phyloP scores from a whole-genome alignment of 2,329 filamentous ascomycete genomes.

The Lachnellula cervina region DNA sequence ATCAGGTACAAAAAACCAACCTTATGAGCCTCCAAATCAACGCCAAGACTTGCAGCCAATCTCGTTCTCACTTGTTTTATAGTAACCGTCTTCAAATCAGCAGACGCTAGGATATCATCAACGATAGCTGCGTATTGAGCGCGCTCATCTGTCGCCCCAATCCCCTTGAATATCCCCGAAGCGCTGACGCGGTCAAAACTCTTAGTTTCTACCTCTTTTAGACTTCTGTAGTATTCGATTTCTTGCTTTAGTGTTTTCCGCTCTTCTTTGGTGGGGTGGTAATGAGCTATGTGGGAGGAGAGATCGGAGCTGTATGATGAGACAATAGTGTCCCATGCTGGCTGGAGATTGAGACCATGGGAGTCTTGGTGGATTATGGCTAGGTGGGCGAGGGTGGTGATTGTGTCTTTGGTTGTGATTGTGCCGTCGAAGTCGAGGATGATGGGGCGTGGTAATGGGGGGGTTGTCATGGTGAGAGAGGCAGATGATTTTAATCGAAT shows the following conservation, averaged over 20 bases:
- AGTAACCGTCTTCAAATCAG: conserved; percentile 9
- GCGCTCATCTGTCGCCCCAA: neutral
- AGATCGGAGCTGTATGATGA: conserved; percentile 20
- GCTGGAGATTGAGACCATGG: conserved; percentile 4
- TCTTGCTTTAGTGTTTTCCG: conserved; percentile 17
- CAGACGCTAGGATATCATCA: neutral
- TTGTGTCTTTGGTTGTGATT: conserved; percentile 30
- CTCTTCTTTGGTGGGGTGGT: conserved; percentile 15
- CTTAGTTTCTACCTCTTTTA: conserved; percentile 20
- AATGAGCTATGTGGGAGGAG: conserved; percentile 10
- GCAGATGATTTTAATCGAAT: neutral
- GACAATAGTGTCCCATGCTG: conserved; percentile 11
- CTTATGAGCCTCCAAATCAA: too few relatives aligned
- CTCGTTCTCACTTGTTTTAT: conserved; percentile 5
- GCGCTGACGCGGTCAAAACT: conserved; percentile 24
- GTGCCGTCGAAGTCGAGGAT: conserved; percentile 32
- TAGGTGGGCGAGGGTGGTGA: conserved; percentile 14
- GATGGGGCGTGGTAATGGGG: conserved; percentile 3
- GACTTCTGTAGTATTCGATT: conserved; percentile 16
- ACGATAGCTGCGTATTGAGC: neutral
- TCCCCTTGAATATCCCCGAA: conserved; percentile 24
- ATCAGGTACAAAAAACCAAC: too few relatives aligned
- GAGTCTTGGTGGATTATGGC: conserved; percentile 13
- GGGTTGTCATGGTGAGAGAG: neutral
- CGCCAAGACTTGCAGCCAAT: too few relatives aligned